phyloP scores from a whole-genome alignment of 1,139 yeast genomes.

The Lodderomyces theae region DNA sequence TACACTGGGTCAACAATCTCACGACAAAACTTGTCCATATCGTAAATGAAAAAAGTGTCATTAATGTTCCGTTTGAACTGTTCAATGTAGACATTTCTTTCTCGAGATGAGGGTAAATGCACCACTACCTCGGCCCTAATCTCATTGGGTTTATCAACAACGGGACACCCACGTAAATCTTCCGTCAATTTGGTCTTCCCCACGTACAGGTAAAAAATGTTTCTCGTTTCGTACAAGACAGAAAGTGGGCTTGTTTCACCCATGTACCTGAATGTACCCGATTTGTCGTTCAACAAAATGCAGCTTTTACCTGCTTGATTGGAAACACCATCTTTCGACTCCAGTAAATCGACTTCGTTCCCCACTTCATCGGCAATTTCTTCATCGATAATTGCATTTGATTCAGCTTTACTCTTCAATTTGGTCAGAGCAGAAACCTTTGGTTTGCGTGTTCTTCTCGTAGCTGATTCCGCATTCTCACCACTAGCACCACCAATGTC shows the following conservation, averaged over 20 bases:
- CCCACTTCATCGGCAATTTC: not conserved
- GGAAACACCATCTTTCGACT: constrained; percentile 14
- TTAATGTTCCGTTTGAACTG: constrained; percentile 34
- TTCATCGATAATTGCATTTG: constrained; percentile 1
- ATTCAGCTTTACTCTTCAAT: not conserved
- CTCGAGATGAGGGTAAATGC: constrained; percentile 20
- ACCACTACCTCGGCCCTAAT: constrained; percentile 17
- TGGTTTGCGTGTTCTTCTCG: not conserved
- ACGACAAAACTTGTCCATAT: constrained; percentile 26
- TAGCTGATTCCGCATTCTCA: not conserved
- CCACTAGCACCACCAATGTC: constrained; percentile 1
- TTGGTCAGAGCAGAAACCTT: not conserved
- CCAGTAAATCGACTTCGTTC: constrained; percentile 1
- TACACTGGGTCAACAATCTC: constrained; percentile 27
- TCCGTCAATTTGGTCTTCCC: constrained; percentile 25
- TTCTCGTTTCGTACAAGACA: constrained; percentile 24
- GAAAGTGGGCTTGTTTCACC: constrained; percentile 30
- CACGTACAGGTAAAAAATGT: constrained; percentile 19
- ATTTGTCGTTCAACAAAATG: constrained; percentile 20
- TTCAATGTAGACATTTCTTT: constrained; percentile 28
- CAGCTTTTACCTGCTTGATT: constrained; percentile 19
- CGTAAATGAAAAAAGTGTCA: constrained; percentile 33
- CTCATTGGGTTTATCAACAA: constrained; percentile 29
- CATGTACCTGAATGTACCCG: constrained; percentile 24
- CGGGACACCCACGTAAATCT: constrained; percentile 32